Base-by-base conservation (phyloP, 2,329 filamentous ascomycete species). In the Colletotrichum gloeosporioides region DNA sequence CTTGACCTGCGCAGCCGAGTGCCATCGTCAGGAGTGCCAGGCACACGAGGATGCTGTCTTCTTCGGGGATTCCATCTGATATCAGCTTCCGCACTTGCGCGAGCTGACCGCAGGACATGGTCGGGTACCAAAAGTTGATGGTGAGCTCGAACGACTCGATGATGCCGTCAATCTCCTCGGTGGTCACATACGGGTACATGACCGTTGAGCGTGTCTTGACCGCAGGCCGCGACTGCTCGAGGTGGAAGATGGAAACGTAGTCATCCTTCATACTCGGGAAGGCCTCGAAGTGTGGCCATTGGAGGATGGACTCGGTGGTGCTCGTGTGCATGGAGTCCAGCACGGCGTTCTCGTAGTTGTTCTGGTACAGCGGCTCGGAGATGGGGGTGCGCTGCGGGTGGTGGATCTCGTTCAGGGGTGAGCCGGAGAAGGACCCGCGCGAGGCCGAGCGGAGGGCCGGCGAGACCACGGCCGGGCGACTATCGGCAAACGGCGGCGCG, bases 91-190 rank as follows among this genome's bases (percentile, higher is more conserved):
- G 81, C 6, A 86, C 80, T 27, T 78, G 79, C 2, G 82, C 77
- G 1, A 89, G 79, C 31, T 86, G 87, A 0, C 77, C 74, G 59
- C 83, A 83, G 0, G 88, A 87, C 82, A 89, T 85, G 8, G 87
- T 89, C 0, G 88, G 89, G 71, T 90, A 90, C 87, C 88, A 90
- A 64, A 89, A 90, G 79, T 90, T 90, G 57, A 90, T 82, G 39
- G 84, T 86, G 4, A 81, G 80, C 75, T 88, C 84, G 62, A 90
- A 90, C 0, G 86, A 84, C 2, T 83, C 80, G 0, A 90, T 79
- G 7, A 88, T 85, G 0, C 80, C 79, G 18, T 86, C 83, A 3
- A 89, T 80, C 8, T 90, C 88, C 2, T 84, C 81, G 0, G 83
- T 78, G 2, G 84, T 84, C 7, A 87, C 82, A 53, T 87, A 88